Conservation (phyloP, 108 stramenopile genomes). For the Parmales sp. region DNA sequence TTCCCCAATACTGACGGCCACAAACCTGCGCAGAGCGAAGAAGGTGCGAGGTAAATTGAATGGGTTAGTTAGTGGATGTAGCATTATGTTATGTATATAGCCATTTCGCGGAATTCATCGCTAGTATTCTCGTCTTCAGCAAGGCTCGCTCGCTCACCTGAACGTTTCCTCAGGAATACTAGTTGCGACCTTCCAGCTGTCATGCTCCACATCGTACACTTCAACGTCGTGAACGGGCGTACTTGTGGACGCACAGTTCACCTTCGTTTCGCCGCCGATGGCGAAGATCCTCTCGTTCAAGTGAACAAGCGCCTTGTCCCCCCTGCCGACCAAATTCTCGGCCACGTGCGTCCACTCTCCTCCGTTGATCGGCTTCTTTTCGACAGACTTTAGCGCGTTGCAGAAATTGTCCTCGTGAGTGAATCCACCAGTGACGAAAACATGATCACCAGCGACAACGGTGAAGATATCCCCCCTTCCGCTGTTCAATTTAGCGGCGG, state of each 20-base stretch:
- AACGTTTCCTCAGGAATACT: neutral
- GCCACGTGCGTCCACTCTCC: neutral
- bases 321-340: neutral
- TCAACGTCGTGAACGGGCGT: neutral
- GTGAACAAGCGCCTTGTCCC: conserved; percentile 9
- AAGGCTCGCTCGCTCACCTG: too few species aligned
- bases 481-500: neutral
- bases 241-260: neutral
- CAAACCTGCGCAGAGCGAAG: too few species aligned
- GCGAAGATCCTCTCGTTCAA: conserved; percentile 4
- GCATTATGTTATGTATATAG: too few species aligned
- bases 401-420: neutral
- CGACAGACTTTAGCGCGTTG: neutral
- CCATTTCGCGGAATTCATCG: too few species aligned
- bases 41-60: too few species aligned
- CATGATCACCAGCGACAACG: neutral
- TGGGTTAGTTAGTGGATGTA: too few species aligned
- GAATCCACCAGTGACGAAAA: conserved; percentile 3
- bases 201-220: neutral
- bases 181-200: neutral
- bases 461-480: neutral
- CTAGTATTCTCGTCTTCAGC: too few species aligned
- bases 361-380: neutral
- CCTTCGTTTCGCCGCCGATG: conserved; percentile 9
- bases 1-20: neutral